Evolutionary conservation across 257 asterid genomes (phyloP).

Genomic region (Rehmannia glutinosa): DNA sequence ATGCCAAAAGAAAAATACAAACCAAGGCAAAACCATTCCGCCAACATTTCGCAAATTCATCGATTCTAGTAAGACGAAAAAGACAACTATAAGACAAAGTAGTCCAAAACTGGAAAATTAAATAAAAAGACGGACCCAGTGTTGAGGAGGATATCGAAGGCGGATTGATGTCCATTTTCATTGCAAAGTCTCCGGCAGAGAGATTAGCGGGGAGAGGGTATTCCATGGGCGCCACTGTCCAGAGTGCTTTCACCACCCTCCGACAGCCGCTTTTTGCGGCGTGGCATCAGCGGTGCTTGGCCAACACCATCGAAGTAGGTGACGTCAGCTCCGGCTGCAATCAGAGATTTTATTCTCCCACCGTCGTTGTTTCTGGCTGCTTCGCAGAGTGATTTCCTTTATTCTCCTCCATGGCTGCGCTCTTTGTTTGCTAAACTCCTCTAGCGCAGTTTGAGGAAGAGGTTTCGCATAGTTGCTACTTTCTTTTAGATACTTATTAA

Average conservation of each 20-base stretch:
- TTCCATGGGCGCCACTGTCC: constrained; percentile 89
- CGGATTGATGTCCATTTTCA: constrained; percentile 78
- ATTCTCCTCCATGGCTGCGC: constrained; percentile 47
- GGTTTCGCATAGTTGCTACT: too few species aligned
- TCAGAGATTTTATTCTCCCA: constrained; percentile 39
- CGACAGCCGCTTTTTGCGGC: constrained; percentile 79
- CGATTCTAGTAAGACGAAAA: neutral
- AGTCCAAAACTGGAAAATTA: neutral
- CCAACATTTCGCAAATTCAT: neutral
- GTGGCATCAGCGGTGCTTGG: constrained; percentile 84
- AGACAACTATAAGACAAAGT: neutral
- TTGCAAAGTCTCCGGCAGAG: constrained; percentile 95
- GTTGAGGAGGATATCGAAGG: constrained; percentile 76
- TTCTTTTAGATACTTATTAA: too few species aligned
- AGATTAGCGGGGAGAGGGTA: constrained; percentile 70
- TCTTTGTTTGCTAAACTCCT: constrained; percentile 14
- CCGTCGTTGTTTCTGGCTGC: constrained; percentile 65
- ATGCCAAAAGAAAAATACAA: neutral
- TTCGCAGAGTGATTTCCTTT: constrained; percentile 60
- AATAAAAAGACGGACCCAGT: constrained; percentile 44
- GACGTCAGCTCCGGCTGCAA: constrained; percentile 72
- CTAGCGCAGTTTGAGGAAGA: neutral
- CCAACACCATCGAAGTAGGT: constrained; percentile 72
- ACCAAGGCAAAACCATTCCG: neutral
- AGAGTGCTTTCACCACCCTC: constrained; percentile 53